phyloP scores from a whole-genome alignment of 345 rosid species.

The Gossypium ekmanianum region DNA sequence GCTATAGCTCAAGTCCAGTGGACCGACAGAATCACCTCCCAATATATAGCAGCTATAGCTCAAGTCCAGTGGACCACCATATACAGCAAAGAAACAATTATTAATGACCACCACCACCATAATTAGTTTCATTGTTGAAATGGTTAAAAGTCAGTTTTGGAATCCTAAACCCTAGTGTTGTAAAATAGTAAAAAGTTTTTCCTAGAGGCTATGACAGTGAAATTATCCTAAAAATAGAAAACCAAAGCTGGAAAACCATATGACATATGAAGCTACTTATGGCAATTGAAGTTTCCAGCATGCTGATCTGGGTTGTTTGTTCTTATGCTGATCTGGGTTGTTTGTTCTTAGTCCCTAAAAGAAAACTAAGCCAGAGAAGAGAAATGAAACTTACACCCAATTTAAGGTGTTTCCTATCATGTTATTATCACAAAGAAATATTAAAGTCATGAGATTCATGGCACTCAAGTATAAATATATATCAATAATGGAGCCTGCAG shows the following conservation, averaged over 20 bases:
- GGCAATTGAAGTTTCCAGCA: background rate
- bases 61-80: too few species aligned
- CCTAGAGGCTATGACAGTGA: background rate
- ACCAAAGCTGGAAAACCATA: background rate
- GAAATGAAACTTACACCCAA: background rate
- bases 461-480: background rate
- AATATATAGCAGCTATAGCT: too few species aligned
- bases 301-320: background rate
- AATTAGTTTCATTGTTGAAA: too few species aligned
- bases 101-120: too few species aligned
- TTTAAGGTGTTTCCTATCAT: background rate
- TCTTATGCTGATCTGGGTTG: too few species aligned
- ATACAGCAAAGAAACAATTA: too few species aligned
- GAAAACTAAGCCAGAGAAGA: background rate
- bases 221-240: background rate
- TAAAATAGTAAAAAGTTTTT: background rate
- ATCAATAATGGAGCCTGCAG: background rate
- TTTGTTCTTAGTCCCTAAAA: background rate
- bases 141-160: too few species aligned
- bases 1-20: too few species aligned
- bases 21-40: too few species aligned
- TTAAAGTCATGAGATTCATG: background rate
- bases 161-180: too few species aligned
- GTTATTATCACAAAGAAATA: background rate
- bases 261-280: background rate